phyloP scores from a whole-genome alignment of 1,139 yeast genomes.

The Yamadazyma pseudoaaseri region DNA sequence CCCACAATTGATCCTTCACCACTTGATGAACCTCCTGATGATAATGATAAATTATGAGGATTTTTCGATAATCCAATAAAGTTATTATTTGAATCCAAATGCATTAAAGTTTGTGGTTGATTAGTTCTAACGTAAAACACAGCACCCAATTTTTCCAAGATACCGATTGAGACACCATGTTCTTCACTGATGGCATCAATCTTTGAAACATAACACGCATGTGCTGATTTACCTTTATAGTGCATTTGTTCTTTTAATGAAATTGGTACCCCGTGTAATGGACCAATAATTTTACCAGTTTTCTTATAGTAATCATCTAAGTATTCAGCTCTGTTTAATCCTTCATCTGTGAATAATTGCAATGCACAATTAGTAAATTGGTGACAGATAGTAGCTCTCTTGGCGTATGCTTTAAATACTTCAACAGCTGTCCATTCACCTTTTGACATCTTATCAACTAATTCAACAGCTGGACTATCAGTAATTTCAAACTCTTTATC shows the following conservation, averaged over 20 bases:
- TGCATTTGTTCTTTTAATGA: constrained; percentile 56
- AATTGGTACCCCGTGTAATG: constrained; percentile 57
- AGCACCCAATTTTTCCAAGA: constrained; percentile 64
- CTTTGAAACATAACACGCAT: constrained; percentile 61
- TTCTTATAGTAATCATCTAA: constrained; percentile 41
- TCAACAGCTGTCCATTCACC: constrained; percentile 41
- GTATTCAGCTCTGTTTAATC: constrained; percentile 31
- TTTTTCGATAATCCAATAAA: constrained; percentile 37
- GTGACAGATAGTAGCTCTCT: constrained; percentile 42
- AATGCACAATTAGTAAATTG: constrained; percentile 38
- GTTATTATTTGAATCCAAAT: constrained; percentile 44
- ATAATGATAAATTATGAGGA: constrained; percentile 40
- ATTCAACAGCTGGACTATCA: constrained; percentile 36
- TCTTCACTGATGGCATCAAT: constrained; percentile 49
- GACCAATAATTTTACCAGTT: constrained; percentile 65
- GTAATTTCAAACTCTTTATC: constrained; percentile 48
- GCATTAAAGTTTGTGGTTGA: constrained; percentile 51
- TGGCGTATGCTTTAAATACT: constrained; percentile 51
- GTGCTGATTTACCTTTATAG: constrained; percentile 55
- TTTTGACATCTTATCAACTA: constrained; percentile 33
- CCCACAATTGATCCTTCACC: constrained; percentile 75
- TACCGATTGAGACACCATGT: constrained; percentile 51
- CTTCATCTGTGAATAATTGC: constrained; percentile 34
- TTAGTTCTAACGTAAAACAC: constrained; percentile 52
- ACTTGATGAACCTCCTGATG: constrained; percentile 66